Evolutionary conservation across 2,329 filamentous ascomycete genomes (phyloP).

Genomic region (Botryotinia calthae): DNA sequence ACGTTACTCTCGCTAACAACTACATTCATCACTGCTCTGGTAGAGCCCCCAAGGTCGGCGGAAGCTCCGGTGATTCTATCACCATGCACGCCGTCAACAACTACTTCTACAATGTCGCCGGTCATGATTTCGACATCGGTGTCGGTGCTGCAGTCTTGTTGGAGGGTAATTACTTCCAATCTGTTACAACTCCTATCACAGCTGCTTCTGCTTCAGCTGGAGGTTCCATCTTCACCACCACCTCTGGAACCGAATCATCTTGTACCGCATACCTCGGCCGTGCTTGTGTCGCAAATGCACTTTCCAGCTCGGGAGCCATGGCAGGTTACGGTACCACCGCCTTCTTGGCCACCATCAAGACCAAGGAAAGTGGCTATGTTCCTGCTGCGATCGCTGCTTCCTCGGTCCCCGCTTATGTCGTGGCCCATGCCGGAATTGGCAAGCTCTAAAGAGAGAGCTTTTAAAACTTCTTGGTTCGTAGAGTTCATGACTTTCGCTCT

Average conservation of each 20-base stretch:
- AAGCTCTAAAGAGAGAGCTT: not conserved
- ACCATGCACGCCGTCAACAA: slow-evolving; percentile 44
- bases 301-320: slow-evolving; percentile 12
- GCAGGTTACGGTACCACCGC: not conserved
- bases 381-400: slow-evolving; percentile 11
- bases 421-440: slow-evolving; percentile 18
- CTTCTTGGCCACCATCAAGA: slow-evolving; percentile 9
- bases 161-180: slow-evolving; percentile 46
- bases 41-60: slow-evolving; percentile 43
- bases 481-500: not conserved
- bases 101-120: slow-evolving; percentile 42
- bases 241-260: slow-evolving; percentile 3
- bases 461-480: not conserved
- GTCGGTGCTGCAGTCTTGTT: slow-evolving; percentile 38
- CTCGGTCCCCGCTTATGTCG: not conserved
- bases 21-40: slow-evolving; percentile 45
- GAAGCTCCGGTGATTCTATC: slow-evolving; percentile 30
- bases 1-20: slow-evolving; percentile 43
- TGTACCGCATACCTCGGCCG: slow-evolving; percentile 21
- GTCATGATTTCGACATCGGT: slow-evolving; percentile 46
- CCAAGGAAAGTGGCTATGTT: not conserved
- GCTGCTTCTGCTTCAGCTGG: not conserved
- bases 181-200: slow-evolving; percentile 37
- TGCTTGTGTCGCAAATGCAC: slow-evolving; percentile 22
- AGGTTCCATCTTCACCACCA: slow-evolving; percentile 10